phyloP scores from a whole-genome alignment of 805 yeast genomes.

The Dipodascus geniculatus region DNA sequence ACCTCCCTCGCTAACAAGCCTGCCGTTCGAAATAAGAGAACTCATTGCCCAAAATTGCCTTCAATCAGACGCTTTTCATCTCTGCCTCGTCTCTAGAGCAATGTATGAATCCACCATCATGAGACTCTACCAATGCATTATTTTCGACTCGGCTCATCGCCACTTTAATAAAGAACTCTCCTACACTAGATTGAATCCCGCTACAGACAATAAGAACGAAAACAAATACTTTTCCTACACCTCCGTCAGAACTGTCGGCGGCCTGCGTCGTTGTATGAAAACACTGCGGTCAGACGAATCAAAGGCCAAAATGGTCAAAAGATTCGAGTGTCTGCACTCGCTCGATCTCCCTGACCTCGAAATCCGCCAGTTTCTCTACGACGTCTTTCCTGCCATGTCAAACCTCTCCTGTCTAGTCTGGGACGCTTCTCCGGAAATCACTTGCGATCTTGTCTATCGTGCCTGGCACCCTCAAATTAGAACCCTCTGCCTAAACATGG shows the following conservation, averaged over 20 bases:
- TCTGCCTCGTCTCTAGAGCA: constrained; percentile 18
- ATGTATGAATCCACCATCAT: constrained; percentile 15
- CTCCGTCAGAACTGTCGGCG: constrained; percentile 23
- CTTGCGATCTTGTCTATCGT: constrained; percentile 16
- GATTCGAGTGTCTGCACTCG: constrained; percentile 15
- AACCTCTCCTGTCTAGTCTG: constrained; percentile 20
- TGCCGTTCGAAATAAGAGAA: constrained; percentile 21
- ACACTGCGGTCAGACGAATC: constrained; percentile 15
- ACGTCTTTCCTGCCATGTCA: constrained; percentile 15
- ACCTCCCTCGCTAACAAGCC: constrained; percentile 6
- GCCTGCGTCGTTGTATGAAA: constrained; percentile 21
- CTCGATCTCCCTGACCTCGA: constrained; percentile 19
- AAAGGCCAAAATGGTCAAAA: constrained; percentile 16
- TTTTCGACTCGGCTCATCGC: constrained; percentile 23
- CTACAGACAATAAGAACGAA: background rate
- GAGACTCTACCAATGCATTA: constrained; percentile 20
- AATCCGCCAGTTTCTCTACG: constrained; percentile 11
- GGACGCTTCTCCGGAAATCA: constrained; percentile 25
- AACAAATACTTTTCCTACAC: constrained; percentile 10
- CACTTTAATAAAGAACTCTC: constrained; percentile 13
- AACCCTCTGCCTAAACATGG: constrained; percentile 8
- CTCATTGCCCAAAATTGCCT: constrained; percentile 18
- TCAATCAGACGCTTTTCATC: constrained; percentile 24
- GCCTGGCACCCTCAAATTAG: constrained; percentile 4
- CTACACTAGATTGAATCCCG: constrained; percentile 2